Base-by-base conservation (phyloP, 768 basidiomycete genomes). In the Ephemerocybe angulata region DNA sequence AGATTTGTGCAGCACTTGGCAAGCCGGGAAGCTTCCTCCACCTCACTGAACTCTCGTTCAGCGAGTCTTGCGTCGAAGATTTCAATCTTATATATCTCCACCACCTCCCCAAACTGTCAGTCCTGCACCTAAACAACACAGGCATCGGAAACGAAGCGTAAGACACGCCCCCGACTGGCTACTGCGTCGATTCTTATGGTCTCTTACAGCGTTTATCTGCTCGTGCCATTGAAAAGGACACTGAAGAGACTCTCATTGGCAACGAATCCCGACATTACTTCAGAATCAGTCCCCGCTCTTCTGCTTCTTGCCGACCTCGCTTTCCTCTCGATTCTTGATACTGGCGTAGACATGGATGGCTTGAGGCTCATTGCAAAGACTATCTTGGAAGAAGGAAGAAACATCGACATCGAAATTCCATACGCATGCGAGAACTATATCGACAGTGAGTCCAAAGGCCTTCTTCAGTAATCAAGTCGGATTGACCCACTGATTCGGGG, bases 91-190 rank as follows among this genome's bases (percentile, higher is more conserved):
- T 70, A 13, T 68, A 79, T 53, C 75, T 86, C 21, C 79, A 81
- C 52, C 78, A 77, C 55, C 75, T 86, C 15, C 82, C 79, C 3
- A 73, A 69, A 43, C 74, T 86, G 11, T 64, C 73, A 4, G 69
- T 64, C 12, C 70, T 87, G 29, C 63, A 71, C 35, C 67, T 86
- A 21, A 75, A 78, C 60, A 73, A 78, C 54, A 84, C 84, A 8
- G 74, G 76, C 11, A 79, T 86, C 30, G 74, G 79, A 35, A 83
- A 86, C 60, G 84, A 86, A 75, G 81, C 77, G 86, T 85, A 55
- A 46, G 79, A 62, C n/a, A n/a, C n/a, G n/a, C n/a, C n/a, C n/a
- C n/a, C n/a, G n/a, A n/a, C n/a, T n/a, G n/a, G n/a, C n/a, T n/a
- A n/a, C n/a, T n/a, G n/a, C n/a, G n/a, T n/a, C n/a, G n/a, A n/a